Conservation (phyloP, 2,329 filamentous ascomycete genomes). For the Metarhizium brunneum region DNA sequence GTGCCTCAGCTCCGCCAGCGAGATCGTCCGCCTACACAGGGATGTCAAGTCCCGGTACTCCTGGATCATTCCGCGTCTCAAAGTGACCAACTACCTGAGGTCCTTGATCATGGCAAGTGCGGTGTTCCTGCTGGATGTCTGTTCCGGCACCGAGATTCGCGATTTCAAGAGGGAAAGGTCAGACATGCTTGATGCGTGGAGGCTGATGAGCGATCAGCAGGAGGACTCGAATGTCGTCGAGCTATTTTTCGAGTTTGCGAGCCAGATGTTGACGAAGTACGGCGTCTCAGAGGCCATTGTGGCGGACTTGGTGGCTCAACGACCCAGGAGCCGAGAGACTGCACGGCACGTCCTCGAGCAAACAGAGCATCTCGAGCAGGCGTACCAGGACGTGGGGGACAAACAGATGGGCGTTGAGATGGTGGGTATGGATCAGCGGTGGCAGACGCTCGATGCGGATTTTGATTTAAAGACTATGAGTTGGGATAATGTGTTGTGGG, state of each 20-base stretch:
- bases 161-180: slow-evolving; percentile 1
- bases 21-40: slow-evolving; percentile 3
- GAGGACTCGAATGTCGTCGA: slow-evolving; percentile 4
- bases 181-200: slow-evolving; percentile 3
- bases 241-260: slow-evolving; percentile 4
- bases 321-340: neutral
- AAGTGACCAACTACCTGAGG: neutral
- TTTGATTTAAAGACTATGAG: slow-evolving; percentile 6
- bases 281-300: neutral
- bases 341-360: neutral
- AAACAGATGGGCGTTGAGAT: neutral
- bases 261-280: slow-evolving; percentile 5
- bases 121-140: slow-evolving; percentile 4
- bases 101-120: slow-evolving; percentile 1
- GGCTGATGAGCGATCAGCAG: neutral
- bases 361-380: neutral
- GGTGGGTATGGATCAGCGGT: slow-evolving; percentile 1
- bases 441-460: slow-evolving; percentile 4
- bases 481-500: slow-evolving; percentile 7
- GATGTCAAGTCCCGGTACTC: neutral
- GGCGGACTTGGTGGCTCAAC: neutral
- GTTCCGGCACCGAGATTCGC: neutral
- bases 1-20: slow-evolving; percentile 1
- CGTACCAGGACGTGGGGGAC: neutral
- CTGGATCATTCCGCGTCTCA: slow-evolving; percentile 1